Evolutionary conservation across 164 flowering plant species (phyloP).

Genomic region (Aristolochia fimbriata): DNA sequence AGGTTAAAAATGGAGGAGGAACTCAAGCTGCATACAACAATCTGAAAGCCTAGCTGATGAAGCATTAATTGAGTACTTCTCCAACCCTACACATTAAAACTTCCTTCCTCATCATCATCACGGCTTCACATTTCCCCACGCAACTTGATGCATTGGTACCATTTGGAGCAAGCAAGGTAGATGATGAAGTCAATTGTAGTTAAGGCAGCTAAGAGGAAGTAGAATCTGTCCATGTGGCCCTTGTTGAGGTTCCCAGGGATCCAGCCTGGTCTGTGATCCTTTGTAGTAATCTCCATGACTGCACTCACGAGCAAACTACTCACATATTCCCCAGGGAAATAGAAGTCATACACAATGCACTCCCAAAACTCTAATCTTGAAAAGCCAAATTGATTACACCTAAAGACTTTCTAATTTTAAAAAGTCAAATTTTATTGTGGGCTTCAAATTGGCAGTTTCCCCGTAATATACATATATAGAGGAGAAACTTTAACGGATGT

Average conservation of each 20-base stretch:
- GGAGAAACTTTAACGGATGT: too few relatives aligned
- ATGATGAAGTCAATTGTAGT: constrained; percentile 42
- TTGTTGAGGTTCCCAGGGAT: constrained; percentile 78
- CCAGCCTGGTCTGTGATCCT: constrained; percentile 69
- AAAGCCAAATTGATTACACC: too few relatives aligned
- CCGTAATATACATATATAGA: too few relatives aligned
- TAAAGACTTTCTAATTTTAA: constrained; percentile 77
- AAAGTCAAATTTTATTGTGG: constrained; percentile 82
- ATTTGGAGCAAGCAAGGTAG: constrained; percentile 55
- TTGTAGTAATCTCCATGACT: constrained; percentile 64
- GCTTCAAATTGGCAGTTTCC: too few relatives aligned
- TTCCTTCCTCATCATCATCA: constrained; percentile 1
- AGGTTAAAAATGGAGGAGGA: background rate
- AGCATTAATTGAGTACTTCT: background rate
- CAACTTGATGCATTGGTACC: constrained; percentile 61
- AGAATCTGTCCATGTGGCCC: constrained; percentile 79
- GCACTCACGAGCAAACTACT: constrained; percentile 66
- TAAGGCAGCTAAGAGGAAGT: constrained; percentile 64
- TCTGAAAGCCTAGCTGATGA: background rate
- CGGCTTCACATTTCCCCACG: constrained; percentile 21
- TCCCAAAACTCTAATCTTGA: constrained; percentile 82
- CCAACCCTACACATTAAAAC: background rate
- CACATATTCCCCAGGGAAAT: constrained; percentile 82
- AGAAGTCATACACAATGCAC: constrained; percentile 90
- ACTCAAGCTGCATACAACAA: too few relatives aligned